Percentiles rank a stretch among this genome's conserved stretches.
These are phyloP conservation scores for Gynandropsis gynandra DNA, from an alignment of 345 rosid species.

Conservation along the genomic window DNA sequence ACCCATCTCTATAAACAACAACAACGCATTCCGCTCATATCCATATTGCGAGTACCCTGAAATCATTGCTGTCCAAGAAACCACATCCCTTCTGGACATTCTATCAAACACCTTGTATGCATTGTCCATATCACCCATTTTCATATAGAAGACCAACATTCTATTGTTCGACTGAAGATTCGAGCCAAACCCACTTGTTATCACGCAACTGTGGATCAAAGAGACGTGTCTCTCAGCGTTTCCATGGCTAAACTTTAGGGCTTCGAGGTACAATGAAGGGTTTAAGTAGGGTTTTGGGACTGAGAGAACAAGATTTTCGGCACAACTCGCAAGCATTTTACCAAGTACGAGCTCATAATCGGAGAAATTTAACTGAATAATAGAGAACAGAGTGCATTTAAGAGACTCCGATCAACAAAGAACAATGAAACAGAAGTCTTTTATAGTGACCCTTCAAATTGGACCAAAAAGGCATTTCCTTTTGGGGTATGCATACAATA, in stretches of 20 bases:
- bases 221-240: conserved; percentile 22
- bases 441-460: conserved; percentile 14
- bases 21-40: conserved; percentile 28
- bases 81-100: conserved; percentile 50
- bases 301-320: conserved; percentile 11
- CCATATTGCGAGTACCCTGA: conserved; percentile 37
- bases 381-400: neutral
- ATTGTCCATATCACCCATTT: conserved; percentile 24
- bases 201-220: conserved; percentile 36
- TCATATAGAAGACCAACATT: conserved; percentile 31
- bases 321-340: conserved; percentile 15
- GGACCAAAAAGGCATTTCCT: conserved; percentile 14
- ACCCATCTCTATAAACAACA: conserved; percentile 39
- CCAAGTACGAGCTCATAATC: neutral
- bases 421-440: conserved; percentile 4
- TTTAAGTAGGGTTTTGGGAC: conserved; percentile 3
- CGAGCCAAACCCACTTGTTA: conserved; percentile 35
- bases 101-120: conserved; percentile 52
- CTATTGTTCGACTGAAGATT: conserved; percentile 39
- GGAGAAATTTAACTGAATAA: neutral
- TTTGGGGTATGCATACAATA: conserved; percentile 15
- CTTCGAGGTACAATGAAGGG: conserved; percentile 24
- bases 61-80: conserved; percentile 67
- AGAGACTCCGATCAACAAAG: neutral
- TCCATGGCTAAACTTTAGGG: conserved; percentile 27